These are phyloP conservation scores for Brassica carinata DNA, from an alignment of 345 rosid species.

Conservation along the genomic window DNA sequence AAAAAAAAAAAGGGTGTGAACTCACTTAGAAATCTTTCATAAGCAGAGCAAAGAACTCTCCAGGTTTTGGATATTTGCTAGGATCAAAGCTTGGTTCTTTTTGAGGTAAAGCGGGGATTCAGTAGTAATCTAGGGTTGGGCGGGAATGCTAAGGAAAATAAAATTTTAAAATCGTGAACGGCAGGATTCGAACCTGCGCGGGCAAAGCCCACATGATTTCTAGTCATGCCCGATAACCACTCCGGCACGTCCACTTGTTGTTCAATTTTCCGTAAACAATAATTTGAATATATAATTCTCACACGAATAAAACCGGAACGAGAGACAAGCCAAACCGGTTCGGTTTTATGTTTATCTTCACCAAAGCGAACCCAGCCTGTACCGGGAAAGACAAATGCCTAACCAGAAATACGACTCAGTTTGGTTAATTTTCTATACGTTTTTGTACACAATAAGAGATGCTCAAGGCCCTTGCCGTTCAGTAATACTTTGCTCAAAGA, in stretches of 20 bases:
- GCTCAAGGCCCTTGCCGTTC: neutral
- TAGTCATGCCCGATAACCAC: constrained; percentile 82
- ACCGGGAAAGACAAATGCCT: neutral
- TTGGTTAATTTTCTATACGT: neutral
- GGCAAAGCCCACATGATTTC: constrained; percentile 28
- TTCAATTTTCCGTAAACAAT: neutral
- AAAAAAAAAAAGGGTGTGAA: constrained; percentile 10
- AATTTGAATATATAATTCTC: neutral
- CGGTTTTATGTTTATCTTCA: neutral
- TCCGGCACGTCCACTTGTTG: constrained; percentile 40
- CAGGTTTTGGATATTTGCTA: constrained; percentile 61
- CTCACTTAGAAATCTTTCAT: constrained; percentile 67
- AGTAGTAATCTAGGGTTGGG: neutral
- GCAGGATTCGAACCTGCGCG: constrained; percentile 95
- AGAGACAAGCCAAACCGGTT: neutral
- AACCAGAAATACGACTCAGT: neutral
- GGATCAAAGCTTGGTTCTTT: constrained; percentile 57
- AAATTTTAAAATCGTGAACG: constrained; percentile 18
- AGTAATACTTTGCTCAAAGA: neutral
- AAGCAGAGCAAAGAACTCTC: constrained; percentile 69
- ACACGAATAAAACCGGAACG: neutral
- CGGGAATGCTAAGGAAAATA: neutral
- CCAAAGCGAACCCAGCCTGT: neutral
- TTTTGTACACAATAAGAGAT: neutral
- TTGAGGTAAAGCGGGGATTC: constrained; percentile 9